Base-by-base conservation (phyloP, 371 early-diverging fungal species). In the Mucor velutinosus region DNA sequence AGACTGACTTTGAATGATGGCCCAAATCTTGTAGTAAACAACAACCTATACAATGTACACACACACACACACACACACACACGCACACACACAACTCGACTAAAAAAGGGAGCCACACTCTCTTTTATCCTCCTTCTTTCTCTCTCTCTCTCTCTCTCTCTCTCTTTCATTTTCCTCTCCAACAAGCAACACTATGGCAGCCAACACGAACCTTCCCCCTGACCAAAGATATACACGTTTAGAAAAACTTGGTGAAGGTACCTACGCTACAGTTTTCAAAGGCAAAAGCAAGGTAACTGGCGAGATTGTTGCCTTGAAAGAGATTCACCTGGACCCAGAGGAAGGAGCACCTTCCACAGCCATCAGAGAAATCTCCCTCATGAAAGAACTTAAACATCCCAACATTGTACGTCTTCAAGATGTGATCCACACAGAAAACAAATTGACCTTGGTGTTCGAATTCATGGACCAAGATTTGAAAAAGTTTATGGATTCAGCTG, bases 251-350 rank as follows among this genome's bases (percentile, higher is more conserved):
- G 99, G 99, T 47, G 99, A 98, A 86, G 99, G 99, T 37, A 99
- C 99, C 29, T 99, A 99, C 75, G 99, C 99, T n/a, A 96, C 94
- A 7, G 99, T 99, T n/a, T 99, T 92, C 88, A 99, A 98, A 86
- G 99, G 98, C 69, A 88, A 92, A 81, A 92, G 91, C 72, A 88
- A 90, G 71, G 77, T 88, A 15, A 94, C 93, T 37, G 93, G 93
- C 41, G 96, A 95, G 67, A 89, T 96, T 27, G 98, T 99, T 6
- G 99, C 99, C 2, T 83, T 99, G 39, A 99, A 99, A 81, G 96
- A 99, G 80, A 98, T 99, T 47, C 86, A 92, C 47, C 80, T 95
- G 39, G 94, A 94, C 74, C 89, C 93, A 32, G 97, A 98, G 74
- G 97, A 97, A 82, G 95, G 95, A 25, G 95, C 97, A 43, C 97